Evolutionary conservation across 1,284 basidiomycete species (phyloP), one percentile per base, ranked within the genome.

Genomic region (Ustilago trichophora): DNA sequence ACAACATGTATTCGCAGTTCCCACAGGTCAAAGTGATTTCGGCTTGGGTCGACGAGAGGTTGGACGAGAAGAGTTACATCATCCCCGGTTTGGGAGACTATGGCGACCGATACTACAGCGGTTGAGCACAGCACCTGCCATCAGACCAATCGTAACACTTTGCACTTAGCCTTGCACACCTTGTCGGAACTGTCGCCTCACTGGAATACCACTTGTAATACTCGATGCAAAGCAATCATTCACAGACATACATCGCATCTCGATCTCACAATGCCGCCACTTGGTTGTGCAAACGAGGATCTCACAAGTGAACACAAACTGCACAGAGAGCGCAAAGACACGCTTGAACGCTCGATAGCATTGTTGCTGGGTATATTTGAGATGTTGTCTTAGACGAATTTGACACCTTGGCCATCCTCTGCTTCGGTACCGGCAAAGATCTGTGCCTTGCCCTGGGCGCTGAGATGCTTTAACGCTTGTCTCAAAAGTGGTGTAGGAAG

Each of bases 21-120:
- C 93, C 94, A 3, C 85, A 86, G 44, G 84, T 94, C 37, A 89
- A 89, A 78, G 89, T 97, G 73, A 91, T 93, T 80, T 82, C 89
- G 84, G 95, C 93, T 0, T 98, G 95, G 94, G 94, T 98, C 55
- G 95, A 98, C 83, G 85, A 94, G 74, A 91, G 91, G 6, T 85
- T 98, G 57, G 95, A 98, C 76, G 91, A 92, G n/a, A 78, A 80
- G 68, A 82, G 80, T 63, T 85, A 82, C 51, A 83, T 79, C 54
- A 58, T 77, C 6, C 77, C 77, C 6, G 77, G 78, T 19, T 52
- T 80, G 33, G 77, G 77, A 27, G 77, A 80, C 24, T 80, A 80
- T 40, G 77, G 77, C 25, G 76, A 80, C 43, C 65, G 75, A 15
- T 79, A 77, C 64, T 76, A 76, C 55, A 76, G 74, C 57, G 74